phyloP scores from a whole-genome alignment of 1,284 basidiomycete species.

The Erythrobasidium hasegawianum region DNA sequence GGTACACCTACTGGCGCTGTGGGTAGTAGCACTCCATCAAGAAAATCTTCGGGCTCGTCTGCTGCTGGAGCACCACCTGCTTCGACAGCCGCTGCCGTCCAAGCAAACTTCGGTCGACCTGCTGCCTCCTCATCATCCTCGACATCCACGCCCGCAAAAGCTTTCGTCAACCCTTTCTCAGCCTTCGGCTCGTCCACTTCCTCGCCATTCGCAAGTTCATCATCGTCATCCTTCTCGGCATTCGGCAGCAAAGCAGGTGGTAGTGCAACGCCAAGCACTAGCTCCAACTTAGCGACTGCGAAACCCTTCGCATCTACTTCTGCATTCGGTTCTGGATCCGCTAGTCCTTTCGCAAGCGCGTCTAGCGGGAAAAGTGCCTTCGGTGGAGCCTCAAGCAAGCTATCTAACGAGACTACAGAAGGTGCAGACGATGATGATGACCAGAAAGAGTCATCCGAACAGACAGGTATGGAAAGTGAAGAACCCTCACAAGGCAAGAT shows the following conservation, averaged over 20 bases:
- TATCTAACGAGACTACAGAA: neutral
- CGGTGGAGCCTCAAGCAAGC: neutral
- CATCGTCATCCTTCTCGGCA: neutral
- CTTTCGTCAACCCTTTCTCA: slow-evolving; percentile 30
- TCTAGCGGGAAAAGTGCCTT: slow-evolving; percentile 7
- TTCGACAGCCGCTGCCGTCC: slow-evolving; percentile 1
- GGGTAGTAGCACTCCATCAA: neutral
- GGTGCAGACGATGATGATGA: neutral
- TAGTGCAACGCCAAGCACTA: neutral
- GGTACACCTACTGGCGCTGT: neutral
- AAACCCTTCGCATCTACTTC: slow-evolving; percentile 2
- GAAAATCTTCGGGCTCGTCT: neutral
- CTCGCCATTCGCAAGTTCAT: slow-evolving; percentile 25
- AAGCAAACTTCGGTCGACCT: slow-evolving; percentile 32
- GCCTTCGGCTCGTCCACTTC: slow-evolving; percentile 22
- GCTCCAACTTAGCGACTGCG: slow-evolving; percentile 21
- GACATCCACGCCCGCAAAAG: slow-evolving; percentile 7
- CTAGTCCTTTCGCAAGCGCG: slow-evolving; percentile 32
- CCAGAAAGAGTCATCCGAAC: neutral
- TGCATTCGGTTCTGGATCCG: slow-evolving; percentile 5
- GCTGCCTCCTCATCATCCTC: slow-evolving; percentile 18
- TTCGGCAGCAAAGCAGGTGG: neutral
- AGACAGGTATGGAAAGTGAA: neutral
- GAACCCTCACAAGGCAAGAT: slow-evolving; percentile 9
- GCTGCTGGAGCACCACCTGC: neutral